Evolutionary conservation across 2,329 filamentous ascomycete genomes (phyloP).

Genomic region (Taxawa tesnikishii): DNA sequence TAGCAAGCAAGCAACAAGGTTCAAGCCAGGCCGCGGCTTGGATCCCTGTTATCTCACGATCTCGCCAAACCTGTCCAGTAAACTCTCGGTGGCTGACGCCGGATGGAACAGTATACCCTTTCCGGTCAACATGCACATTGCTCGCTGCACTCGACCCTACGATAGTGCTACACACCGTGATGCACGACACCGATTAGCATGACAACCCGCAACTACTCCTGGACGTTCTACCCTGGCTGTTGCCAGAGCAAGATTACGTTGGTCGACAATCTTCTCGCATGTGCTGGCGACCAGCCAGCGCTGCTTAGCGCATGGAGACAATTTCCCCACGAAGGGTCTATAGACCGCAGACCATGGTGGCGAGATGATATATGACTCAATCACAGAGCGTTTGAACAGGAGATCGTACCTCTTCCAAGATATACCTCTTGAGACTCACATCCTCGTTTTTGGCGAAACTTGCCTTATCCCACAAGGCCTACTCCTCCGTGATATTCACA

Average conservation of each 20-base stretch:
- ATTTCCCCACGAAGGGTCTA: slow-evolving; percentile 2
- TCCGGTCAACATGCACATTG: slow-evolving; percentile 4
- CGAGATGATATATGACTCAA: slow-evolving; percentile 3
- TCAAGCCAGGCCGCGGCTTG: slow-evolving; percentile 1
- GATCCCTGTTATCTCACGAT: too few relatives aligned
- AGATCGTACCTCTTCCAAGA: slow-evolving; percentile 1
- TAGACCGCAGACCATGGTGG: slow-evolving; percentile 2
- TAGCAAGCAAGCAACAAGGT: not conserved
- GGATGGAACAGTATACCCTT: slow-evolving; percentile 1
- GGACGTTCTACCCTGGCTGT: slow-evolving; percentile 3
- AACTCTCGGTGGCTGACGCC: slow-evolving; percentile 3
- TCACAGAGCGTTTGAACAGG: not conserved
- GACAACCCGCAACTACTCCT: slow-evolving; percentile 5
- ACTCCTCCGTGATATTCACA: not conserved
- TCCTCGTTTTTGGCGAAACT: not conserved
- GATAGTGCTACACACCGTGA: slow-evolving; percentile 1
- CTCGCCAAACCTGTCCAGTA: too few relatives aligned
- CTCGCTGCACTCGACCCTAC: slow-evolving; percentile 3
- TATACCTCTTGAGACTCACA: not conserved
- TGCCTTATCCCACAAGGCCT: not conserved
- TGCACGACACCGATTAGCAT: not conserved
- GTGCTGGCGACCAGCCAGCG: not conserved
- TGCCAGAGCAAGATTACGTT: slow-evolving; percentile 4
- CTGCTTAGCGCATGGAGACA: not conserved
- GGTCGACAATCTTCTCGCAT: slow-evolving; percentile 3